These are phyloP conservation scores for Priceomyces melissophilus DNA, from an alignment of 805 yeast species.

Conservation along the genomic window DNA sequence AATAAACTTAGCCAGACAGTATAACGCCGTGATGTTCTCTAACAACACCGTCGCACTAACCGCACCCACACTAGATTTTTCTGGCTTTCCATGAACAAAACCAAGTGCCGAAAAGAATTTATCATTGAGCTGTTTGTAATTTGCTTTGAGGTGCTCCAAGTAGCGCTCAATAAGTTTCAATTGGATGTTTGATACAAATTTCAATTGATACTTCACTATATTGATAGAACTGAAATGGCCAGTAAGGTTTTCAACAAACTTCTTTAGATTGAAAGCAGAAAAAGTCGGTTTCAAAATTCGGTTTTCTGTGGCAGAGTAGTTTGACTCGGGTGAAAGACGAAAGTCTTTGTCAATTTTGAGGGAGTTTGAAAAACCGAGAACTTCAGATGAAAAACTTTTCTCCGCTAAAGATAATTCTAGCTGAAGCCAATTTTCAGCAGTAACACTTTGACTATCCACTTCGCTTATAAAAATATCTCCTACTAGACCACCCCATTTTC, in stretches of 20 bases:
- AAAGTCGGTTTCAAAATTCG: conserved; percentile 48
- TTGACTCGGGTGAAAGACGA: conserved; percentile 17
- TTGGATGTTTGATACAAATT: conserved; percentile 58
- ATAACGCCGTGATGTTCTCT: conserved; percentile 30
- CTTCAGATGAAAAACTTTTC: conserved; percentile 47
- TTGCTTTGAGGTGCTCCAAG: conserved; percentile 37
- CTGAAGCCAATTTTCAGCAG: conserved; percentile 46
- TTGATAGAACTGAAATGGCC: conserved; percentile 51
- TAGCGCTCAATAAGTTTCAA: conserved; percentile 53
- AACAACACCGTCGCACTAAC: conserved; percentile 18
- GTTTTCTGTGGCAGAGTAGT: background rate
- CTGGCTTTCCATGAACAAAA: conserved; percentile 30
- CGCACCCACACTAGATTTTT: conserved; percentile 26
- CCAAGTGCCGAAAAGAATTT: conserved; percentile 28
- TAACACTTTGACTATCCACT: conserved; percentile 24
- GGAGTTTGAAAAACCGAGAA: conserved; percentile 45
- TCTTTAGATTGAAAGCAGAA: conserved; percentile 55
- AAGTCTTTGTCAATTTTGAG: conserved; percentile 59
- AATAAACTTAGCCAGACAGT: conserved; percentile 32
- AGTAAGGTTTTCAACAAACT: conserved; percentile 55
- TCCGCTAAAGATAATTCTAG: conserved; percentile 53
- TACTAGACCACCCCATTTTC: conserved; percentile 48
- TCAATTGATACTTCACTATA: conserved; percentile 49
- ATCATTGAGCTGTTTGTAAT: conserved; percentile 43
- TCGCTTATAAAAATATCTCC: conserved; percentile 36